These are phyloP conservation scores for Colletotrichum lupini DNA, from an alignment of 2,329 filamentous ascomycete genomes.

Conservation along the genomic window DNA sequence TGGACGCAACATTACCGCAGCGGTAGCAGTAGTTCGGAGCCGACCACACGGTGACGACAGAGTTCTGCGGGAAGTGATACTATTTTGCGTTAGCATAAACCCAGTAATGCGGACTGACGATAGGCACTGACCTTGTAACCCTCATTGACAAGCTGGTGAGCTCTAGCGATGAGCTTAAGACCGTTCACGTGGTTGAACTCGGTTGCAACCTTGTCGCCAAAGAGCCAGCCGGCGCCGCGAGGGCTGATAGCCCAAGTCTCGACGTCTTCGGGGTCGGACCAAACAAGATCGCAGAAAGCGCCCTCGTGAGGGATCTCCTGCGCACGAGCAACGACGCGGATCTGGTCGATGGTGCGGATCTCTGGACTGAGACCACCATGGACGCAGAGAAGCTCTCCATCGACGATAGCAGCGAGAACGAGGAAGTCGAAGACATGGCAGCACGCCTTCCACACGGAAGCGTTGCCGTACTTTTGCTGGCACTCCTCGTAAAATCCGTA, in stretches of 20 bases:
- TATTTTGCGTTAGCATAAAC: constrained; percentile 47
- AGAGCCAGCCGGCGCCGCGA: constrained; percentile 95
- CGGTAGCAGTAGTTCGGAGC: constrained; percentile 96
- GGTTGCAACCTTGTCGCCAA: constrained; percentile 95
- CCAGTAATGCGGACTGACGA: background rate
- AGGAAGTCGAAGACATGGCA: constrained; percentile 99
- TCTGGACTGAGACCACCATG: constrained; percentile 91
- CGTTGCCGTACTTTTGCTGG: constrained; percentile 97
- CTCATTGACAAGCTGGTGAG: constrained; percentile 98
- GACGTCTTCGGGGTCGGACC: constrained; percentile 97
- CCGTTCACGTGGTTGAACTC: constrained; percentile 98
- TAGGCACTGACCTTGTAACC: constrained; percentile 82
- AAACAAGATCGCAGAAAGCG: constrained; percentile 97
- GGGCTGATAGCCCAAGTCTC: constrained; percentile 97
- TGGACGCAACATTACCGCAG: constrained; percentile 96
- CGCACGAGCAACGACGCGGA: constrained; percentile 97
- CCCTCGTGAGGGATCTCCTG: constrained; percentile 98
- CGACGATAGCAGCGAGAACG: constrained; percentile 95
- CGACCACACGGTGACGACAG: constrained; percentile 98
- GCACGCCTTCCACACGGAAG: constrained; percentile 99
- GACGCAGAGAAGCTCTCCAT: constrained; percentile 98
- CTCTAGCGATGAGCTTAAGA: constrained; percentile 93
- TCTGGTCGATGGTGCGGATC: constrained; percentile 98
- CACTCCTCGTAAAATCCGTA: constrained; percentile 99
- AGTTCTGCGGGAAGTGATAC: constrained; percentile 96